phyloP scores from a whole-genome alignment of 257 asterid species.

The Datura wrightii region DNA sequence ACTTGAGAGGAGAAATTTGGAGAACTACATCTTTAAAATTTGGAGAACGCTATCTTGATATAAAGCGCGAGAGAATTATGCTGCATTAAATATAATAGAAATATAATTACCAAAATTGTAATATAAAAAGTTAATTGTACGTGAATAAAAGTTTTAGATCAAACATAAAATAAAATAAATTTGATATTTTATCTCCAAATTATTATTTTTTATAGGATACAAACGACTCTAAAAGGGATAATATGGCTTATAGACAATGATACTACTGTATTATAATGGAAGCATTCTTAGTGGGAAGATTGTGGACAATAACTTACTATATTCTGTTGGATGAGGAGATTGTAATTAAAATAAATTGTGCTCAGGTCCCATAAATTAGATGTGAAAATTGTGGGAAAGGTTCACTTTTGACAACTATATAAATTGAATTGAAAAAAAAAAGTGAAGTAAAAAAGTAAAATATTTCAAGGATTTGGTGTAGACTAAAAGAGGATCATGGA shows the following conservation, averaged over 20 bases:
- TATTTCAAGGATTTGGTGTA: not conserved
- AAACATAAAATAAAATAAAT: too few species aligned
- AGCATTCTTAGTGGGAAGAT: not conserved
- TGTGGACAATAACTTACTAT: not conserved
- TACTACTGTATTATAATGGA: not conserved
- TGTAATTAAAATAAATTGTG: not conserved
- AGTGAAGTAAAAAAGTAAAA: not conserved
- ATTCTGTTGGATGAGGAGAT: not conserved
- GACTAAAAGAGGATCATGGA: not conserved
- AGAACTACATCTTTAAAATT: too few species aligned
- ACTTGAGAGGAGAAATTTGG: too few species aligned
- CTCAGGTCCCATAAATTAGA: not conserved
- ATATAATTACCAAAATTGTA: too few species aligned
- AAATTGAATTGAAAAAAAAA: not conserved
- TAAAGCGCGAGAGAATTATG: too few species aligned
- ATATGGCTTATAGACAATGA: not conserved
- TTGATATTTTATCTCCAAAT: not conserved
- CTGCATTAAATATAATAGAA: too few species aligned
- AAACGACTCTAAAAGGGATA: not conserved
- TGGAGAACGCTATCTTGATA: not conserved
- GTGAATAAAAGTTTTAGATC: too few species aligned
- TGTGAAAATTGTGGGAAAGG: not conserved
- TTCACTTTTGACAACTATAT: not conserved
- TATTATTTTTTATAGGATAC: not conserved
- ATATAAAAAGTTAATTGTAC: too few species aligned